phyloP scores from a whole-genome alignment of 129 eudicot species.

The Flaveria linearis region DNA sequence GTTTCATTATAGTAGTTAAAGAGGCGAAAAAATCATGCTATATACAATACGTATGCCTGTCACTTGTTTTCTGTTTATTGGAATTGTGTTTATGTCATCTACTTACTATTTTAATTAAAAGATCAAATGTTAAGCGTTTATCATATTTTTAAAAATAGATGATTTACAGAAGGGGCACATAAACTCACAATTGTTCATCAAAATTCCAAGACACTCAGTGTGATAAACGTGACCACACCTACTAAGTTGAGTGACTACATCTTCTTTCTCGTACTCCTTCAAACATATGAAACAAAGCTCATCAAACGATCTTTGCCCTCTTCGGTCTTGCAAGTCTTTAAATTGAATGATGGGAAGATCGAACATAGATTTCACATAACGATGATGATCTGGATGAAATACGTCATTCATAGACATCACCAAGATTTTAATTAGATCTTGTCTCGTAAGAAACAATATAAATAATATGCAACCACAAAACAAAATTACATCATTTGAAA shows the following conservation, averaged over 20 bases:
- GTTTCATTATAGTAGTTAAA: too few species aligned
- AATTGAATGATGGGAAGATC: slow-evolving; percentile 31
- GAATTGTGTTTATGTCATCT: too few species aligned
- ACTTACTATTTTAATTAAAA: neutral
- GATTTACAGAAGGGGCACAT: slow-evolving; percentile 25
- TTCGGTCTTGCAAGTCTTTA: slow-evolving; percentile 20
- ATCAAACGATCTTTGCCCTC: slow-evolving; percentile 25
- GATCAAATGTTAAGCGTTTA: neutral
- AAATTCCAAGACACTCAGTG: slow-evolving; percentile 21
- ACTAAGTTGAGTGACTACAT: slow-evolving; percentile 33
- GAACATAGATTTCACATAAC: neutral
- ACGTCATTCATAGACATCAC: neutral
- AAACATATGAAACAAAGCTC: slow-evolving; percentile 28
- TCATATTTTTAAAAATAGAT: slow-evolving; percentile 15
- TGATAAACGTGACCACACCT: slow-evolving; percentile 34
- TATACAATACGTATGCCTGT: too few species aligned
- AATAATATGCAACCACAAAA: slow-evolving; percentile 3
- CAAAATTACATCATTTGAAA: neutral
- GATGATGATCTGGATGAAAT: neutral
- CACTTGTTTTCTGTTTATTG: too few species aligned
- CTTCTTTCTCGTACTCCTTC: slow-evolving; percentile 30
- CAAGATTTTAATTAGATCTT: neutral
- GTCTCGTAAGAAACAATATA: neutral
- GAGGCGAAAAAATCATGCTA: too few species aligned
- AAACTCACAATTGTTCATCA: slow-evolving; percentile 17